Percentiles rank a stretch among this genome's conserved stretches.
Evolutionary conservation across 2,329 filamentous ascomycete species (phyloP).

Genomic region (Penicillium sp.): DNA sequence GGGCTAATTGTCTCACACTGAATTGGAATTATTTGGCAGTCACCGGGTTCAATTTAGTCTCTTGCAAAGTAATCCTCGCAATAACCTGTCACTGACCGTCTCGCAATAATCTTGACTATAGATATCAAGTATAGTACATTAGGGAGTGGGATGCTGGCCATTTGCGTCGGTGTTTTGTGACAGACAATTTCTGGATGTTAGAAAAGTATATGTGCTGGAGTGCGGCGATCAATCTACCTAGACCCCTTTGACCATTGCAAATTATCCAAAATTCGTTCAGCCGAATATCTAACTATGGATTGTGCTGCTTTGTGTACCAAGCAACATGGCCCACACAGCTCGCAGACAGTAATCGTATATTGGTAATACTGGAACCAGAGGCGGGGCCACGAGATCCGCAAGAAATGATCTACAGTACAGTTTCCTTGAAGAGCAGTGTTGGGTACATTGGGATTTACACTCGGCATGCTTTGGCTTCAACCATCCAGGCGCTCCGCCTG

Average conservation of each 20-base stretch:
- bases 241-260: background rate
- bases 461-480: background rate
- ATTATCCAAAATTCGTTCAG: background rate
- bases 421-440: background rate
- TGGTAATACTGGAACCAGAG: background rate
- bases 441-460: background rate
- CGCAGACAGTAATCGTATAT: no score
- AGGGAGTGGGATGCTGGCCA: background rate
- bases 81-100: background rate
- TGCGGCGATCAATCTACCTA: background rate
- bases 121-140: background rate
- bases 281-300: background rate
- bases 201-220: background rate
- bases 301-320: background rate
- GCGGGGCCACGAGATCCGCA: background rate
- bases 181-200: background rate
- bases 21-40: background rate
- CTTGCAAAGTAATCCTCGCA: background rate
- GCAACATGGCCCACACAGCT: background rate
- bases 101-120: background rate
- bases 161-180: background rate
- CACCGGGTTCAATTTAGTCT: background rate
- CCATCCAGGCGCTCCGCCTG: background rate
- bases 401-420: background rate
- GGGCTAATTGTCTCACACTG: background rate